A percentile compares a stretch with the other conserved stretches of the same genome.
These are phyloP conservation scores for Oryza coarctata DNA, from an alignment of 176 grass and related monocot genomes.

Conservation along the genomic window DNA sequence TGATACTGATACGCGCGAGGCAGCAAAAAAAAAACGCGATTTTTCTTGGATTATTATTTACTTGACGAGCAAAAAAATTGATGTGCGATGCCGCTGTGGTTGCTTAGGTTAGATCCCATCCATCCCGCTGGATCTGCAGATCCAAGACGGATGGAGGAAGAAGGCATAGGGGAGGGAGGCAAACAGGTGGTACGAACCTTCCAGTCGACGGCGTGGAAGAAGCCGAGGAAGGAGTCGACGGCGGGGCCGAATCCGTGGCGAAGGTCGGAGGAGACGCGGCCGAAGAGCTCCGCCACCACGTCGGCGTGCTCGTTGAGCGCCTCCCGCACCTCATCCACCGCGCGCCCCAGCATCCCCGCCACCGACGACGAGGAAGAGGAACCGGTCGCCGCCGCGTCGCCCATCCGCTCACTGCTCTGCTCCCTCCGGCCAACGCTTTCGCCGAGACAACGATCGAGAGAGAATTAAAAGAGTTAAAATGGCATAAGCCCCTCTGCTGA, in stretches of 20 bases:
- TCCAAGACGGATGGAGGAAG: not conserved
- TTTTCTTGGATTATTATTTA: not conserved
- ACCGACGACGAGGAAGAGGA: not conserved
- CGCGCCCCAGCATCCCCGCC: constrained; percentile 33
- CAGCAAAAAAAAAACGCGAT: not conserved
- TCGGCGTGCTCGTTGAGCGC: constrained; percentile 83
- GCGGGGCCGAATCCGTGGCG: constrained; percentile 71
- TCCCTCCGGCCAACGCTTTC: too few species aligned
- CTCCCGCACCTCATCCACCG: constrained; percentile 67
- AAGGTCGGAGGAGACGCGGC: constrained; percentile 71
- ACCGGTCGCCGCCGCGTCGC: not conserved
- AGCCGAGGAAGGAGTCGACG: constrained; percentile 71
- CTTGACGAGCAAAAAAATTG: not conserved
- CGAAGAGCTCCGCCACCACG: constrained; percentile 67
- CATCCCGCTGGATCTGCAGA: not conserved
- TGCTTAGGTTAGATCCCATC: not conserved
- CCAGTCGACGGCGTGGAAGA: constrained; percentile 97
- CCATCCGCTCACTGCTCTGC: not conserved
- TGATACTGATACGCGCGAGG: not conserved
- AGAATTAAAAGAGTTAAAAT: too few species aligned
- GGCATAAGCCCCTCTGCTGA: too few species aligned
- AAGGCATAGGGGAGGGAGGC: not conserved
- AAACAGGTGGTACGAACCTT: constrained; percentile 44
- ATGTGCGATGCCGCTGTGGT: not conserved
- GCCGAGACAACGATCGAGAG: too few species aligned